A percentile compares a stretch with the other conserved stretches of the same genome.
These are phyloP conservation scores for Hebeloma cylindrosporum DNA, from an alignment of 768 basidiomycete genomes.

Conservation along the genomic window DNA sequence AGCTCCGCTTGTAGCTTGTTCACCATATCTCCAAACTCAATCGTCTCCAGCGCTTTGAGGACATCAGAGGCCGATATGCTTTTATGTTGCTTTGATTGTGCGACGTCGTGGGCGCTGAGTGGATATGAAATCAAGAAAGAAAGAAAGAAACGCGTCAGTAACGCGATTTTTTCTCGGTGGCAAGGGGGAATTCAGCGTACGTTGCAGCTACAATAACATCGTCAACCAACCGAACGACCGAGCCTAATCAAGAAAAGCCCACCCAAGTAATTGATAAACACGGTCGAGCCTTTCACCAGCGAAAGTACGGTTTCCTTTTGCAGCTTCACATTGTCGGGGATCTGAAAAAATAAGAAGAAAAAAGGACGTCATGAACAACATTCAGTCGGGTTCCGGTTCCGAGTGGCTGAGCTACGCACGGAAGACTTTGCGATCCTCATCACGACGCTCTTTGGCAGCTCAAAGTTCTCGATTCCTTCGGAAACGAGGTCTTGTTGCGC, in stretches of 20 bases:
- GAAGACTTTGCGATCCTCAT: conserved; percentile 84
- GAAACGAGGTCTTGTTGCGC: conserved; percentile 79
- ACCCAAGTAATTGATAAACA: conserved; percentile 96
- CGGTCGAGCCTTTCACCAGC: conserved; percentile 84
- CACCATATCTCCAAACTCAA: conserved; percentile 74
- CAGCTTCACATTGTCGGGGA: conserved; percentile 82
- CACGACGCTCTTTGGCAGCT: conserved; percentile 81
- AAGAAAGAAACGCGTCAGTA: not conserved
- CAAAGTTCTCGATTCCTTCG: conserved; percentile 86
- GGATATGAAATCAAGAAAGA: too few relatives aligned
- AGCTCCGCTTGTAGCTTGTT: conserved; percentile 65
- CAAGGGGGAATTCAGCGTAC: conserved; percentile 30
- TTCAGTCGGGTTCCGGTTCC: not conserved
- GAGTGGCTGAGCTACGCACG: conserved; percentile 43
- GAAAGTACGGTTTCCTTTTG: conserved; percentile 89
- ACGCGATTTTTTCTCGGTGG: conserved; percentile 17
- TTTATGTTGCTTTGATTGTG: conserved; percentile 80
- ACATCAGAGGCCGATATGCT: conserved; percentile 90
- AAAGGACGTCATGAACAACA: not conserved
- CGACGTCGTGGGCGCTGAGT: conserved; percentile 92
- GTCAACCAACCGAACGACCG: not conserved
- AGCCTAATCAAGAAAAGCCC: conserved; percentile 26
- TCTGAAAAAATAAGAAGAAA: conserved; percentile 39
- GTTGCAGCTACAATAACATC: conserved; percentile 43
- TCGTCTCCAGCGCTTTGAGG: conserved; percentile 77